Evolutionary conservation across 108 stramenopile genomes (phyloP).

Genomic region (Fragilaria radians): DNA sequence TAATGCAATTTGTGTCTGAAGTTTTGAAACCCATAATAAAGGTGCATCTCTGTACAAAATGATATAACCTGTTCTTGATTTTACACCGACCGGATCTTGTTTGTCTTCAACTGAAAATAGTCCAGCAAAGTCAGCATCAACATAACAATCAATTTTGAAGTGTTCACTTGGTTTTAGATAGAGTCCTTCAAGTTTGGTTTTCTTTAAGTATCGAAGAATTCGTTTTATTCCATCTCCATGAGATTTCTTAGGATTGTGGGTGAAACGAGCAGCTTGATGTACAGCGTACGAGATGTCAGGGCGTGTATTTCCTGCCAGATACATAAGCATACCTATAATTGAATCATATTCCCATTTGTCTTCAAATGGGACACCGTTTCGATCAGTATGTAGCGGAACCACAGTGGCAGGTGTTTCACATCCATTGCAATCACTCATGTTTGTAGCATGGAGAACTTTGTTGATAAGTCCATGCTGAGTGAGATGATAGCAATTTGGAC

Average conservation of each 20-base stretch:
- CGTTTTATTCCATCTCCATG: slow-evolving; percentile 29
- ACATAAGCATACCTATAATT: background rate
- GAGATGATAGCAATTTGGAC: background rate
- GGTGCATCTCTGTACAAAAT: slow-evolving; percentile 5
- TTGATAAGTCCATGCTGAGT: background rate
- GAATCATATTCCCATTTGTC: background rate
- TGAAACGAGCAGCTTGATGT: too few species aligned
- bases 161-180: slow-evolving; percentile 14
- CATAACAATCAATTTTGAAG: slow-evolving; percentile 11
- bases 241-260: slow-evolving; percentile 18
- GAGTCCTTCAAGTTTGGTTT: slow-evolving; percentile 24
- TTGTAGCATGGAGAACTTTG: background rate
- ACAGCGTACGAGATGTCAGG: background rate
- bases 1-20: slow-evolving; percentile 22
- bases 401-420: background rate
- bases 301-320: background rate
- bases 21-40: slow-evolving; percentile 10
- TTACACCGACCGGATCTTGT: slow-evolving; percentile 13
- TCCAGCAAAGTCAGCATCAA: slow-evolving; percentile 11
- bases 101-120: slow-evolving; percentile 6
- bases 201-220: slow-evolving; percentile 31
- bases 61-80: slow-evolving; percentile 14
- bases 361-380: background rate
- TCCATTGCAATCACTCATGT: background rate
- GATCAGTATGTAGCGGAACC: background rate